Base-by-base conservation (phyloP, 768 basidiomycete genomes). In the Kondoa malvinella region DNA sequence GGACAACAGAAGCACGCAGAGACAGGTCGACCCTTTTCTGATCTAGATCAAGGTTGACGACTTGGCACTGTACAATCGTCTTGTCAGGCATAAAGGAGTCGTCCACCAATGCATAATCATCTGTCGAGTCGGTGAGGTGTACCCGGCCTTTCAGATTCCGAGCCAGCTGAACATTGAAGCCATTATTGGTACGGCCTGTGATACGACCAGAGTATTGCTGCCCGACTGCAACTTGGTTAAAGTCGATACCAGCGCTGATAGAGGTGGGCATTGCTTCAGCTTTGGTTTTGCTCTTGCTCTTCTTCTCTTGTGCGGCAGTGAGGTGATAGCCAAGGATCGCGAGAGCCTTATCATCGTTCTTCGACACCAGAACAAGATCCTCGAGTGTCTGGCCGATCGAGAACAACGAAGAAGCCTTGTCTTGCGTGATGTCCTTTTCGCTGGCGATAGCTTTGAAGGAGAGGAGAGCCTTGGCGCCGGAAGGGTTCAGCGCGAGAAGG, bases 391-490 rank as follows among this genome's bases (percentile, higher is more conserved):
- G 87, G 14, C 88, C 89, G 4, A 80, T 78, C 71, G 86, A 84
- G 61, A 96, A 78, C 4, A 78, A 76, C 1, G 78, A 77, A 29
- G 83, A 83, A 27, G 92, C 79, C 73, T 88, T 86, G 29, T 85
- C 79, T 21, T 86, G 78, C 1, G 85, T 80, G n/a, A 83, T 76
- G 31, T 79, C 81, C 34, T 87, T 84, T 71, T 86, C 84, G 71
- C 89, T 90, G 14, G 92, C 91, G 67, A 96, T 80, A 71, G 87
- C 88, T 74, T 86, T 86, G 70, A 95, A 79, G 0, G 92, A 90
- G n/a, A 96, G 78, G 29, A 96, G 81, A 0, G 89, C 91, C 50
- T 84, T 85, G 66, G 71, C 69, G 30, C 63, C 65, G 26, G 56
- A 64, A 1, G 87, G 86, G 66, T 84, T 79, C 29, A 96, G 82